A percentile compares a stretch with the other conserved stretches of the same genome.
These are phyloP conservation scores for Anaeromyces robustus DNA, from an alignment of 192 early-diverging fungal genomes.

Conservation along the genomic window DNA sequence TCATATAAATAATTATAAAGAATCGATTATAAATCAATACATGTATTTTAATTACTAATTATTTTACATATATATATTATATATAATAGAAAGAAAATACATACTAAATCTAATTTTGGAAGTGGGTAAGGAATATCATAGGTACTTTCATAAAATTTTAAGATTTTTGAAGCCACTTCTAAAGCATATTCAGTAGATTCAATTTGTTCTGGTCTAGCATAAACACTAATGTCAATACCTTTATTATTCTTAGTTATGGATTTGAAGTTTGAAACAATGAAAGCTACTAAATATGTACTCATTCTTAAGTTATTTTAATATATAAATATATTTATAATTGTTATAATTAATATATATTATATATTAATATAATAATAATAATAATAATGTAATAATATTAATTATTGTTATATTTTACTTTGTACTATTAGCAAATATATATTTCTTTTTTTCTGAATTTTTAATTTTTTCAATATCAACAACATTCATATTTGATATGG, in stretches of 20 bases:
- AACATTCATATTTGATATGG: slow-evolving; percentile 85
- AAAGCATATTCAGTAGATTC: slow-evolving; percentile 74
- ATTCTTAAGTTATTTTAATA: no score
- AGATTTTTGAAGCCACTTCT: slow-evolving; percentile 56
- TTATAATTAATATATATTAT: not conserved
- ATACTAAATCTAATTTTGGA: slow-evolving; percentile 39
- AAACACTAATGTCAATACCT: slow-evolving; percentile 67
- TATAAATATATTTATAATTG: no score
- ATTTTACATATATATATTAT: no score
- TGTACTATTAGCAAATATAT: not conserved
- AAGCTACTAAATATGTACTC: slow-evolving; percentile 50
- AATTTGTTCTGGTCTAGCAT: slow-evolving; percentile 61
- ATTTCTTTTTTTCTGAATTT: slow-evolving; percentile 24
- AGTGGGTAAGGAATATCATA: slow-evolving; percentile 84
- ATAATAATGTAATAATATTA: no score
- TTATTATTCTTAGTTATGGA: slow-evolving; percentile 14
- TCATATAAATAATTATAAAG: no score
- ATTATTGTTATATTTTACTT: not conserved
- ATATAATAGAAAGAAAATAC: not conserved
- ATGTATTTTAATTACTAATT: no score
- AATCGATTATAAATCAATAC: no score
- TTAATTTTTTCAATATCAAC: slow-evolving; percentile 39
- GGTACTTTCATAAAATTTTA: slow-evolving; percentile 68
- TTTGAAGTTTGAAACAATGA: slow-evolving; percentile 31
- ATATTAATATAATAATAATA: no score